Conservation (phyloP, 106 monocot species). For the Cymbidium sinense region DNA sequence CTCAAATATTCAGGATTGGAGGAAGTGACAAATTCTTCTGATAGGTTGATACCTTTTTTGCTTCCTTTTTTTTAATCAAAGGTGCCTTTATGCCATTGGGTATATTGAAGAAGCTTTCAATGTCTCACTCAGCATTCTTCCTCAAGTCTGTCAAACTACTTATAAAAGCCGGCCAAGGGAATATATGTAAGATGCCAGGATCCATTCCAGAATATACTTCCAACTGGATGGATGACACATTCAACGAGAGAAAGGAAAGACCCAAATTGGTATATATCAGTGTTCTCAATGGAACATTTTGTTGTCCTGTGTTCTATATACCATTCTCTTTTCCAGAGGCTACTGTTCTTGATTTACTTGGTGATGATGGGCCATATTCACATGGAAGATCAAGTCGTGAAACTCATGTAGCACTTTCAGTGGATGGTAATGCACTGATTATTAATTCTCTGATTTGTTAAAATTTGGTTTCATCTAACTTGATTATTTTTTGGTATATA, state of each 20-base stretch:
- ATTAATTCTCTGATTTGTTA: background rate
- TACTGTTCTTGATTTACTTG: slow-evolving; percentile 58
- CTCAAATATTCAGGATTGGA: slow-evolving; percentile 1
- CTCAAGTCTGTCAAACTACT: background rate
- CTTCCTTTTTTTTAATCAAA: background rate
- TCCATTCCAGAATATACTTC: slow-evolving; percentile 2
- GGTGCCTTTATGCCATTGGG: background rate
- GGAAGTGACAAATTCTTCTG: background rate
- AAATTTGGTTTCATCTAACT: background rate
- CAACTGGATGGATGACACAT: background rate
- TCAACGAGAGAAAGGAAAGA: slow-evolving; percentile 11
- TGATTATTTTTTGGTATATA: background rate
- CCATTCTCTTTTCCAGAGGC: slow-evolving; percentile 34
- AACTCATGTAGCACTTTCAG: slow-evolving; percentile 76
- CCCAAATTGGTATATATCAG: slow-evolving; percentile 20
- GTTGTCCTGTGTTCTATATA: background rate
- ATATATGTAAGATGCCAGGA: slow-evolving; percentile 13
- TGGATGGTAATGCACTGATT: slow-evolving; percentile 40
- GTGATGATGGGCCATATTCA: slow-evolving; percentile 39
- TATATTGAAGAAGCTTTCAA: background rate
- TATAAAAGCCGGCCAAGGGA: slow-evolving; percentile 12
- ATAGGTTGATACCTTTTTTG: slow-evolving; percentile 8
- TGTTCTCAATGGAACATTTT: slow-evolving; percentile 1
- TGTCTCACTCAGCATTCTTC: background rate
- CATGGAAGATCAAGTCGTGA: slow-evolving; percentile 36